These are phyloP conservation scores for Magnusiomyces paraingens DNA, from an alignment of 1,139 yeast genomes.

Conservation along the genomic window DNA sequence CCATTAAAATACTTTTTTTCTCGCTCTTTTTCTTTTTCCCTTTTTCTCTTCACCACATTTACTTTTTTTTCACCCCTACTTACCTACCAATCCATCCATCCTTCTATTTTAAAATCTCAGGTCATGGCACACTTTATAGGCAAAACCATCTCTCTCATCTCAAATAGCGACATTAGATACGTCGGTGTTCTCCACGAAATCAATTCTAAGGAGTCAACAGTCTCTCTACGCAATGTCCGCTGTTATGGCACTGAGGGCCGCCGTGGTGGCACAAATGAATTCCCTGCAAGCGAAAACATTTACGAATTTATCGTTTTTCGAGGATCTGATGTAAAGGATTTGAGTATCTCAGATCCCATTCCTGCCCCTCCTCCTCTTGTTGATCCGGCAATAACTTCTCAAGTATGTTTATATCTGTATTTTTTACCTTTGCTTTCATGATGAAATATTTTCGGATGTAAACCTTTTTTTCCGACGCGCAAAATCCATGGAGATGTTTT, in stretches of 20 bases:
- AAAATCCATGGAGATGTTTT: slow-evolving; percentile 14
- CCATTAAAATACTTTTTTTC: slow-evolving; percentile 1
- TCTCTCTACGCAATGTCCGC: slow-evolving; percentile 74
- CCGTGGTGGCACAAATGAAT: slow-evolving; percentile 62
- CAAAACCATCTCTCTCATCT: slow-evolving; percentile 81
- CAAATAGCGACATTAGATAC: slow-evolving; percentile 81
- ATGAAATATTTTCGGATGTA: slow-evolving; percentile 16
- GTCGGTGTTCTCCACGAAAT: slow-evolving; percentile 83
- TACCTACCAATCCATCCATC: neutral
- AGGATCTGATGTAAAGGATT: slow-evolving; percentile 89
- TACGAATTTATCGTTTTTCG: slow-evolving; percentile 80
- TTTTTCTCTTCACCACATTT: slow-evolving; percentile 1
- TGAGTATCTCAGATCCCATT: slow-evolving; percentile 70
- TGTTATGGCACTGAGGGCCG: slow-evolving; percentile 94
- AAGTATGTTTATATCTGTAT: neutral
- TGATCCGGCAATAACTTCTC: neutral
- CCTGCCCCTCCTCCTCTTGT: slow-evolving; percentile 27
- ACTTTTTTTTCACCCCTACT: neutral
- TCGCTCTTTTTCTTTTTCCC: neutral
- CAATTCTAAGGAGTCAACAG: slow-evolving; percentile 88
- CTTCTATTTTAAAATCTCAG: neutral
- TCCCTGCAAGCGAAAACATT: slow-evolving; percentile 65
- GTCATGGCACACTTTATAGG: slow-evolving; percentile 85
- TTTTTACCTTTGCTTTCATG: slow-evolving; percentile 6
- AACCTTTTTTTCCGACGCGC: slow-evolving; percentile 14